Conservation (phyloP, 1,139 yeast species). For the Protomyces inouyei region DNA sequence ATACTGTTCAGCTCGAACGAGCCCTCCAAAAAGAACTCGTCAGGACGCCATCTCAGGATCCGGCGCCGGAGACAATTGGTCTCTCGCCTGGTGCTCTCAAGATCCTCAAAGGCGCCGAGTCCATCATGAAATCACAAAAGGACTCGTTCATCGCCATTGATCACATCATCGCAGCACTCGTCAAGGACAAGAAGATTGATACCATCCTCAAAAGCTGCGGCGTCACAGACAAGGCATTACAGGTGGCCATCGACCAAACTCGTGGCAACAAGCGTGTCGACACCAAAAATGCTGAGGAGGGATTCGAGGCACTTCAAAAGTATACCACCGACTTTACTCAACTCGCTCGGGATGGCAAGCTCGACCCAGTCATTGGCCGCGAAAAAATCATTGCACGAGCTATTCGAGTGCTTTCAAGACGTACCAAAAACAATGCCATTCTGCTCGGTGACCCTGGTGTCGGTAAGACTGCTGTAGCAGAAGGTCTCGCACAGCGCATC, state of each 20-base stretch:
- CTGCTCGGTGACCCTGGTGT: conserved; percentile 99
- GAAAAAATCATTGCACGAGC: conserved; percentile 97
- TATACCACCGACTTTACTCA: conserved; percentile 92
- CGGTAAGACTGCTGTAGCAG: conserved; percentile 96
- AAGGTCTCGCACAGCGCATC: conserved; percentile 97
- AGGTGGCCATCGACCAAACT: conserved; percentile 72
- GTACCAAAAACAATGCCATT: conserved; percentile 94
- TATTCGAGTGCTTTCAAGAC: conserved; percentile 86
- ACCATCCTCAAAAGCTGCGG: conserved; percentile 69
- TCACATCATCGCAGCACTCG: conserved; percentile 76
- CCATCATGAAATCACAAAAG: conserved; percentile 79
- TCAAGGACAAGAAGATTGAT: conserved; percentile 70
- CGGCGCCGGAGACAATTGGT: conserved; percentile 73
- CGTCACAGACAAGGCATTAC: conserved; percentile 65
- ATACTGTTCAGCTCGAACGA: conserved; percentile 75
- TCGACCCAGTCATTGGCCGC: conserved; percentile 98
- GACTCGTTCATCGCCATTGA: conserved; percentile 92
- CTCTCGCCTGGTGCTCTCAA: conserved; percentile 69
- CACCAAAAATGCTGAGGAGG: conserved; percentile 84
- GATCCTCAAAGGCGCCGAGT: conserved; percentile 62
- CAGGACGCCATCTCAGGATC: conserved; percentile 77
- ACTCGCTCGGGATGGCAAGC: conserved; percentile 85
- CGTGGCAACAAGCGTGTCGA: conserved; percentile 93
- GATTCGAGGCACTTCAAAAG: conserved; percentile 76
- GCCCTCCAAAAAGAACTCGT: conserved; percentile 75